Evolutionary conservation across 2,329 filamentous ascomycete genomes (phyloP).

Genomic region (Aspergillus proliferans): DNA sequence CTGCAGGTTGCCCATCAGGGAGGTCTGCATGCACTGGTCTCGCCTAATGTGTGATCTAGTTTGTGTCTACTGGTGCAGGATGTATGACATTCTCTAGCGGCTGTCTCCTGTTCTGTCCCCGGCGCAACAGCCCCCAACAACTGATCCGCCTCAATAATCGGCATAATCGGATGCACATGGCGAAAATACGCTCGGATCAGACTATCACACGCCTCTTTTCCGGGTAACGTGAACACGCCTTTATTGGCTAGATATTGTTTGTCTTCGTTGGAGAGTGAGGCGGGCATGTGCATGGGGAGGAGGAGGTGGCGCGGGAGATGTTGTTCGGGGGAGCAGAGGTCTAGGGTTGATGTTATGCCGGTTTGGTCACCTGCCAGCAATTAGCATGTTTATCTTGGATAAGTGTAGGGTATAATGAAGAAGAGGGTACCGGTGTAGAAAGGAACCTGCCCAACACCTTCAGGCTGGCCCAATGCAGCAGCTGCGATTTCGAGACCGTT

Average conservation of each 20-base stretch:
- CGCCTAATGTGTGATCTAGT: too few relatives aligned
- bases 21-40: too few relatives aligned
- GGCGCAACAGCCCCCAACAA: constrained; percentile 24
- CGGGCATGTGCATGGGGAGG: constrained; percentile 10
- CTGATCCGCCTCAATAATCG: constrained; percentile 27
- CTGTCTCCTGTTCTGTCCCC: too few relatives aligned
- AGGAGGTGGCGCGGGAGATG: constrained; percentile 15
- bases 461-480: constrained; percentile 14
- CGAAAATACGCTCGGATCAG: constrained; percentile 32
- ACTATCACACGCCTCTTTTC: constrained; percentile 21
- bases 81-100: too few relatives aligned
- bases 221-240: constrained; percentile 30
- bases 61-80: too few relatives aligned
- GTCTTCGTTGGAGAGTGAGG: constrained; percentile 13
- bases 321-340: constrained; percentile 14
- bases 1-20: too few relatives aligned
- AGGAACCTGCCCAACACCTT: constrained; percentile 14
- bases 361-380: constrained; percentile 14
- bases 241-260: constrained; percentile 23
- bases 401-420: too few relatives aligned
- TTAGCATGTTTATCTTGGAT: neutral
- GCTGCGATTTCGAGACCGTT: constrained; percentile 20
- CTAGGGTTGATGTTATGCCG: constrained; percentile 15
- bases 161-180: constrained; percentile 34
- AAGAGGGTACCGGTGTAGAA: constrained; percentile 18